Percentiles rank a stretch among this genome's conserved stretches.
Conservation (phyloP, 331 rosid species). For the Phaseolus coccineus region DNA sequence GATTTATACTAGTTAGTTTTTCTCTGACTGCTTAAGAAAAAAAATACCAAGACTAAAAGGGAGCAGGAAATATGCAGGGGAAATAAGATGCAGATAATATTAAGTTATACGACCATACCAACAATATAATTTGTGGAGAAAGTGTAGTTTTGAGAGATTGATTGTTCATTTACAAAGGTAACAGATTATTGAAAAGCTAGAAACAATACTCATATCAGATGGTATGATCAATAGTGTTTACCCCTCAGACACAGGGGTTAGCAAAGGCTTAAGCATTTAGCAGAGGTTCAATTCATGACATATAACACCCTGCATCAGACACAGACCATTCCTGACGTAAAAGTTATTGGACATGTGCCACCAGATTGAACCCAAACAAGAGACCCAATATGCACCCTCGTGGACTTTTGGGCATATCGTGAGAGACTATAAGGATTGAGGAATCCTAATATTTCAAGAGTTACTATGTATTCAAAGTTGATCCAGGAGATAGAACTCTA, state of each 20-base stretch:
- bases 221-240: neutral
- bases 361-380: neutral
- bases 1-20: slow-evolving; percentile 41
- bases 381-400: neutral
- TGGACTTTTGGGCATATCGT: neutral
- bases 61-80: neutral
- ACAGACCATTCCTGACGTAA: neutral
- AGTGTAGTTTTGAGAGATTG: slow-evolving; percentile 4
- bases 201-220: neutral
- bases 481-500: neutral
- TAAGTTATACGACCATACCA: neutral
- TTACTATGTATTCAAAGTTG: neutral
- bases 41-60: neutral
- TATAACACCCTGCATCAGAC: neutral
- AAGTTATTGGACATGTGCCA: neutral
- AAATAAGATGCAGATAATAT: slow-evolving; percentile 8
- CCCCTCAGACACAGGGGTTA: neutral
- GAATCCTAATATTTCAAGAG: neutral
- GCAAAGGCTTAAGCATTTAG: neutral
- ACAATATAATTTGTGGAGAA: slow-evolving; percentile 1
- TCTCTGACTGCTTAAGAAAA: slow-evolving; percentile 1
- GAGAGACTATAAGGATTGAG: neutral
- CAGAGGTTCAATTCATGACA: neutral
- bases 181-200: neutral
- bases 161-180: neutral